Evolutionary conservation across 345 rosid species (phyloP), one percentile per base, ranked within the genome.

Genomic region (Diplotaxis tenuifolia): DNA sequence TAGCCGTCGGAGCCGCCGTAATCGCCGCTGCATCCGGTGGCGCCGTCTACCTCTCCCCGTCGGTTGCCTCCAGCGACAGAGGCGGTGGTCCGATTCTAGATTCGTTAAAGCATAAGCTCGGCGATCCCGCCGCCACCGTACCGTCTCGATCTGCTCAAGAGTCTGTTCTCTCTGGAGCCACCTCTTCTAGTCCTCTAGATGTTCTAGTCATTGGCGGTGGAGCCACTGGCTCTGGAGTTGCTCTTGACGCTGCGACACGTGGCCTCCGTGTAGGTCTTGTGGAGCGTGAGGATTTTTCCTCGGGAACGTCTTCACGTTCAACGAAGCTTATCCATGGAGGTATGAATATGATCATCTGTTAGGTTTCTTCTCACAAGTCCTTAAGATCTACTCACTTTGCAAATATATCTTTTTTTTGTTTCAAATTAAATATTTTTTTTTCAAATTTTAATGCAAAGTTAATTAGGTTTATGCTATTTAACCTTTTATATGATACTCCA

Each of bases 291-390:
- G 99, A 95, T 77, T 95, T 95, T 83, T 80, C 97, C 20, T 92
- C 96, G 4, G 99, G 99, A 5, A 89, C 99, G 6, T 95, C 97
- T 66, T 95, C 99, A 2, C 80, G 99, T 79, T 95, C 99, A 16
- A 95, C 99, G 0, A 95, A 94, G 83, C 82, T 94, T 21, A 91
- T 94, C 74, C 98, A 94, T 58, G 97, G 98, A 84, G 98, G 98
- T 45, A 40, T 14, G 47, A 40, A 97, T 45, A 40, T 14, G 47
- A 40, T 40, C 47, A 40, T 40, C 47, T 36, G n/a, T n/a, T n/a
- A n/a, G n/a, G n/a, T n/a, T n/a, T n/a, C n/a, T n/a, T n/a, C n/a
- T n/a, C n/a, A n/a, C n/a, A n/a, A n/a, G n/a, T n/a, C n/a, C n/a
- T n/a, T n/a, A n/a, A n/a, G n/a, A n/a, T n/a, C n/a, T n/a, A n/a